phyloP scores from a whole-genome alignment of 1,284 basidiomycete species.

The Thecaphora thlaspeos region DNA sequence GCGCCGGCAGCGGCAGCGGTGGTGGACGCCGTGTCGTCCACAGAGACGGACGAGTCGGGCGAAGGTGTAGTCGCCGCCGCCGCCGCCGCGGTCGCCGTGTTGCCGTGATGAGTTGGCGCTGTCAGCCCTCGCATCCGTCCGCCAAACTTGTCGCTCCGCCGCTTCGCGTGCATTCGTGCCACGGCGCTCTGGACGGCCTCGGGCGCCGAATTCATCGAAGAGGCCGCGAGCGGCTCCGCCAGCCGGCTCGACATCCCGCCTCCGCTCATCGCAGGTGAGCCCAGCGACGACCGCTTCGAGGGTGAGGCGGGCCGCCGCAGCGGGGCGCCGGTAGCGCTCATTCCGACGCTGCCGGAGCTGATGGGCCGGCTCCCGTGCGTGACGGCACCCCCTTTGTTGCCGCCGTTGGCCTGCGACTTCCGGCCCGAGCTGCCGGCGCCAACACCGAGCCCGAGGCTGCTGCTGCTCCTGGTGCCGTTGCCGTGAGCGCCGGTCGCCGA shows the following conservation, averaged over 20 bases:
- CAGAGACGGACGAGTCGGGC: no score
- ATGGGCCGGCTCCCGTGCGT: no score
- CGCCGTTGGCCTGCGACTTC: no score
- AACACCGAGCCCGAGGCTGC: no score
- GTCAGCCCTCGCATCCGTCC: slow-evolving; percentile 9
- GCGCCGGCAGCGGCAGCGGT: no score
- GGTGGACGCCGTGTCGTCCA: no score
- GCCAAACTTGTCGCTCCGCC: slow-evolving; percentile 36
- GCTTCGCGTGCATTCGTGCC: slow-evolving; percentile 32
- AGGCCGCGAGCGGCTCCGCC: slow-evolving; percentile 21
- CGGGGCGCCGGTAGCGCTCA: no score
- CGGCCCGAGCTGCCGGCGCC: no score
- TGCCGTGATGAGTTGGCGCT: no score
- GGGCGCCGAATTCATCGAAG: slow-evolving; percentile 23
- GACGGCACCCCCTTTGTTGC: neutral
- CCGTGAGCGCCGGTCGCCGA: neutral
- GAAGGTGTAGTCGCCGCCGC: neutral
- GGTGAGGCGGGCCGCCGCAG: neutral
- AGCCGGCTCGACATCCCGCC: slow-evolving; percentile 18
- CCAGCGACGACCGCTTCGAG: neutral
- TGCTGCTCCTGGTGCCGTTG: no score
- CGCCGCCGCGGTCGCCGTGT: neutral
- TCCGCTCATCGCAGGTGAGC: neutral
- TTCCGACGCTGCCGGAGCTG: neutral
- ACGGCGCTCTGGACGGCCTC: slow-evolving; percentile 29